Conservation (phyloP, 306 rosid genomes). For the Rosa lucieae region DNA sequence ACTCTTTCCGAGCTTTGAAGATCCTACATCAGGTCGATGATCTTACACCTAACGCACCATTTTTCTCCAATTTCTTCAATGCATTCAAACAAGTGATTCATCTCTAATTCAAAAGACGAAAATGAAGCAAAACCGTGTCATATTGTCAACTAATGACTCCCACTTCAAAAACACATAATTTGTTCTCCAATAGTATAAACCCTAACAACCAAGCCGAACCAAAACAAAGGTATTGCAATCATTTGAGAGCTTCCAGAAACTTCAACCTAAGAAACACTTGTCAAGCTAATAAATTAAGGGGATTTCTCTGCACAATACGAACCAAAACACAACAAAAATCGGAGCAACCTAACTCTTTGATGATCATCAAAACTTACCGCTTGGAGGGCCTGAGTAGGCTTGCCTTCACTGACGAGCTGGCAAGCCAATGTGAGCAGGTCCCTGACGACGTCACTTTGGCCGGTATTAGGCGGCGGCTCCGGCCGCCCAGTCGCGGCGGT, state of each 20-base stretch:
- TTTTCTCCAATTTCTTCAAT: not conserved
- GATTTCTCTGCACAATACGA: not conserved
- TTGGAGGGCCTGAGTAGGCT: slow-evolving; percentile 90
- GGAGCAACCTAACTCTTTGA: not conserved
- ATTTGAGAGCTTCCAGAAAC: not conserved
- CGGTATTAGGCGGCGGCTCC: slow-evolving; percentile 31
- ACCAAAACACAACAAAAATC: not conserved
- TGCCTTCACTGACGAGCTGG: slow-evolving; percentile 74
- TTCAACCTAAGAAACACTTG: not conserved
- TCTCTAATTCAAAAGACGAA: not conserved
- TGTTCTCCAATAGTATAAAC: not conserved
- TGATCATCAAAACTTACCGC: slow-evolving; percentile 45
- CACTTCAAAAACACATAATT: not conserved
- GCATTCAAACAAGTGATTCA: not conserved
- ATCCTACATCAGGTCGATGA: not conserved
- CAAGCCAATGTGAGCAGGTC: slow-evolving; percentile 83
- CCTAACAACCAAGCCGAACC: slow-evolving; percentile 6
- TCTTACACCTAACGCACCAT: not conserved
- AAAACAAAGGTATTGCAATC: not conserved
- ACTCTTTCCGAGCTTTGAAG: not conserved
- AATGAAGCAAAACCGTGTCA: not conserved
- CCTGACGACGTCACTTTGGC: slow-evolving; percentile 33
- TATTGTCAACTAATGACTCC: not conserved
- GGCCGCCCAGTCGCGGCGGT: not conserved
- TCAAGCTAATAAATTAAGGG: not conserved